A percentile compares a stretch with the other conserved stretches of the same genome.
Conservation (phyloP, 768 basidiomycete genomes). For the Leccinellum luteum region DNA sequence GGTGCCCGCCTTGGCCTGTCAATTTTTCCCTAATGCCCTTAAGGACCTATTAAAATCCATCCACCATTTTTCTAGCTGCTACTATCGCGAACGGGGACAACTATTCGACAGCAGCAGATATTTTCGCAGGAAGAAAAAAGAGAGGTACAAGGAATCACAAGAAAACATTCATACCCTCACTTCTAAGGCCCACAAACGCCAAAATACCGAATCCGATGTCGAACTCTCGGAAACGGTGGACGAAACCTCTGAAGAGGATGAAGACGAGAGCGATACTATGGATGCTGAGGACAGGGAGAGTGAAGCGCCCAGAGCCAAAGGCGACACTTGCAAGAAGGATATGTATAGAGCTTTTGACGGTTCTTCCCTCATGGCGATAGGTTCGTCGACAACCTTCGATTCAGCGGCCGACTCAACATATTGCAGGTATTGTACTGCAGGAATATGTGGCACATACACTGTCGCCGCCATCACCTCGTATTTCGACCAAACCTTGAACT, state of each 20-base stretch:
- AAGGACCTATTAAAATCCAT: conserved; percentile 53
- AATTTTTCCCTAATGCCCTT: conserved; percentile 15
- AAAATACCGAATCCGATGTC: conserved; percentile 3
- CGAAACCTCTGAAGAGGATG: conserved; percentile 14
- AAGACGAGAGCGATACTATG: conserved; percentile 11
- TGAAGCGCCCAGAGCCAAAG: conserved; percentile 3
- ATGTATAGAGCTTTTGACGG: conserved; percentile 80
- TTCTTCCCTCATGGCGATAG: conserved; percentile 68
- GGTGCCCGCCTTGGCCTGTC: conserved; percentile 8
- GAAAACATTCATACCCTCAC: conserved; percentile 24
- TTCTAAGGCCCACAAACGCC: conserved; percentile 1
- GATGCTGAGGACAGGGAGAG: conserved; percentile 7
- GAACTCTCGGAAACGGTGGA: conserved; percentile 16
- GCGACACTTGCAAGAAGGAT: conserved; percentile 35
- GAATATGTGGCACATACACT: conserved; percentile 50
- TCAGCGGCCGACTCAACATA: neutral
- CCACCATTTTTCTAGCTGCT: conserved; percentile 49
- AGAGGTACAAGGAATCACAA: conserved; percentile 15
- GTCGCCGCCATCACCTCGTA: neutral
- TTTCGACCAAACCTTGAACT: neutral
- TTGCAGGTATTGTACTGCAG: conserved; percentile 64
- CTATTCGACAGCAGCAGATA: conserved; percentile 49
- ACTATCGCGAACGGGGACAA: conserved; percentile 63
- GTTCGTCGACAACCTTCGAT: conserved; percentile 35
- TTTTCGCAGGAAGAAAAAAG: conserved; percentile 44